Evolutionary conservation across 176 grass and related monocot genomes (phyloP).

Genomic region (Oryza australiensis): DNA sequence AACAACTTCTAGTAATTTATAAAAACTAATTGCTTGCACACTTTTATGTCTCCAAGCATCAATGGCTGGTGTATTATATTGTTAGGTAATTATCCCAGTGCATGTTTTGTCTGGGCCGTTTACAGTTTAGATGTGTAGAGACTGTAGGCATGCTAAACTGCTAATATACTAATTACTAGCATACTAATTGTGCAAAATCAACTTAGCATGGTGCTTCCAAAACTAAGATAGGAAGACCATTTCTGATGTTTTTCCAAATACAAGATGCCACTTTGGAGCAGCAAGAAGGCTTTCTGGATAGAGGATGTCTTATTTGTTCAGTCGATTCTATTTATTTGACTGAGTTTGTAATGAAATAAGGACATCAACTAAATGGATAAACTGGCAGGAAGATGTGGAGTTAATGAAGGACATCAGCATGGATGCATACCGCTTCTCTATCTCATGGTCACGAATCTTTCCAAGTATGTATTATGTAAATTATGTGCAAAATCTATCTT

Average conservation of each 20-base stretch:
- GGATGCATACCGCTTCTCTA: conserved; percentile 96
- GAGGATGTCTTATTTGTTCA: background rate
- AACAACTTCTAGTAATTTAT: background rate
- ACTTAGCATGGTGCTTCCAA: background rate
- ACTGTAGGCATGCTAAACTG: background rate
- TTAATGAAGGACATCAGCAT: conserved; percentile 87
- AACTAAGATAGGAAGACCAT: background rate
- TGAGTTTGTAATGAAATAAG: background rate
- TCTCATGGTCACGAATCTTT: conserved; percentile 94
- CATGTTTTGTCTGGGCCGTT: background rate
- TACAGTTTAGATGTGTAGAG: conserved; percentile 5
- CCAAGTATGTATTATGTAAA: conserved; percentile 72
- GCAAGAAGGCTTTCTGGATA: conserved; percentile 18
- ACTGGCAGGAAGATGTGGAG: conserved; percentile 70
- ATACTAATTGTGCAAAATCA: background rate
- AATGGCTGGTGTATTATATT: background rate
- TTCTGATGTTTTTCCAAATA: conserved; percentile 1
- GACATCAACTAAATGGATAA: conserved; percentile 1
- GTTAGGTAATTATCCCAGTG: background rate
- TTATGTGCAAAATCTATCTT: conserved; percentile 4
- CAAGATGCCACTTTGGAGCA: background rate
- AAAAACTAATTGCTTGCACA: background rate
- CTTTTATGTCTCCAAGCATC: conserved; percentile 17
- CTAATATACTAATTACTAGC: background rate
- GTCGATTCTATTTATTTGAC: background rate